These are phyloP conservation scores for Pseudogymnoascus sp. DNA, from an alignment of 2,329 filamentous ascomycete species.

Conservation along the genomic window DNA sequence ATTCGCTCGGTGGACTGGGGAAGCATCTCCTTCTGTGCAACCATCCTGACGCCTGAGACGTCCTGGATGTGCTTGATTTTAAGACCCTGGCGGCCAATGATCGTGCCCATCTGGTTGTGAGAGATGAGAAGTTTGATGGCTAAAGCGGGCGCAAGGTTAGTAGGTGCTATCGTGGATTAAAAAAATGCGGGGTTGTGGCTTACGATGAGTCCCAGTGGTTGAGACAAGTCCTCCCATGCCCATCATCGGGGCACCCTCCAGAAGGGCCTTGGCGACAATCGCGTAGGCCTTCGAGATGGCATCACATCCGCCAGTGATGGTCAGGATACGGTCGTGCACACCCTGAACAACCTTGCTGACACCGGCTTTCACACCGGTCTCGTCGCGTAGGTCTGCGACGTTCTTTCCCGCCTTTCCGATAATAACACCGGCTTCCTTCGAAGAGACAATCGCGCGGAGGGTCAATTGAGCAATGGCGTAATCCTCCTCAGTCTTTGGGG, in stretches of 20 bases:
- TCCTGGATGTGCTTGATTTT: constrained; percentile 99
- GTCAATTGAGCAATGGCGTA: constrained; percentile 90
- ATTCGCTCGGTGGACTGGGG: constrained; percentile 97
- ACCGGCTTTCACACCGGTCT: constrained; percentile 95
- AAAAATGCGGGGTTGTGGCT: constrained; percentile 33
- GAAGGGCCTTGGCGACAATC: constrained; percentile 81
- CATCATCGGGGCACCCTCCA: constrained; percentile 90
- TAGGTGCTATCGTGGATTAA: constrained; percentile 16
- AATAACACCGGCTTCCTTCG: constrained; percentile 97
- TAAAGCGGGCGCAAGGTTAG: constrained; percentile 32
- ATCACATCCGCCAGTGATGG: constrained; percentile 84
- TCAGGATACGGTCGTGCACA: constrained; percentile 93
- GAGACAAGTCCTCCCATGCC: constrained; percentile 90
- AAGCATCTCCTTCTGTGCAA: constrained; percentile 99
- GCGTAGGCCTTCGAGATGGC: constrained; percentile 88
- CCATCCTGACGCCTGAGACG: constrained; percentile 93
- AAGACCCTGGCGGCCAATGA: constrained; percentile 90
- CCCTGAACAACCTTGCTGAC: constrained; percentile 98
- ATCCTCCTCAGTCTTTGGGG: constrained; percentile 92
- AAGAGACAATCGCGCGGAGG: constrained; percentile 93
- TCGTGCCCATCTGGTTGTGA: constrained; percentile 99
- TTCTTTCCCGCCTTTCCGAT: constrained; percentile 99
- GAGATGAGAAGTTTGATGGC: constrained; percentile 97
- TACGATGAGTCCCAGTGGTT: constrained; percentile 91
- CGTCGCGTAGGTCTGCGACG: constrained; percentile 90